Evolutionary conservation across 768 basidiomycete genomes (phyloP).

Genomic region (Scleroderma citrinum): DNA sequence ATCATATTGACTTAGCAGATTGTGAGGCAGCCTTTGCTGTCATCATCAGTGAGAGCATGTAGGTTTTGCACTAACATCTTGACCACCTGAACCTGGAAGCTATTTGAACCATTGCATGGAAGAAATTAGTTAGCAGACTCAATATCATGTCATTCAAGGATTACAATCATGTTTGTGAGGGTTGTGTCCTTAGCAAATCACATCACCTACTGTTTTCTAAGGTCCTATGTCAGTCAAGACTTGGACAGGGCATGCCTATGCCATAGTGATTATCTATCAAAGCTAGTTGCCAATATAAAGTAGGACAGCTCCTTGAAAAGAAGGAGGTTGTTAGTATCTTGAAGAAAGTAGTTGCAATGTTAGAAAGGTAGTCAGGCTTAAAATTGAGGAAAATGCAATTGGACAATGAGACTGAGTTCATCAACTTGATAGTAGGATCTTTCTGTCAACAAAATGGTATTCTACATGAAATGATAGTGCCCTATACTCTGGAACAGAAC

Average conservation of each 20-base stretch:
- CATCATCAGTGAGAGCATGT: slow-evolving; percentile 10
- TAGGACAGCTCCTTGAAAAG: slow-evolving; percentile 6
- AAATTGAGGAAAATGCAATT: background rate
- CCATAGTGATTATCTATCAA: slow-evolving; percentile 5
- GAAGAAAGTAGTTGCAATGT: slow-evolving; percentile 5
- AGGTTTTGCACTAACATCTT: slow-evolving; percentile 19
- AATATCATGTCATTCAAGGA: slow-evolving; percentile 10
- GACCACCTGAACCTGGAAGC: slow-evolving; percentile 19
- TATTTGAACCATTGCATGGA: slow-evolving; percentile 2
- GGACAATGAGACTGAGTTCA: slow-evolving; percentile 13
- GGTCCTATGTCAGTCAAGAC: slow-evolving; percentile 10
- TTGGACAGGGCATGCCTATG: slow-evolving; percentile 3
- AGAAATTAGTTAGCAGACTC: slow-evolving; percentile 20
- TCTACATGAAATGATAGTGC: slow-evolving; percentile 7
- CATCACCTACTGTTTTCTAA: slow-evolving; percentile 27
- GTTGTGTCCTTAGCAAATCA: slow-evolving; percentile 33
- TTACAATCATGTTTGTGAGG: slow-evolving; percentile 21
- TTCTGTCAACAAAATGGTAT: slow-evolving; percentile 6
- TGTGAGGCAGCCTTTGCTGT: slow-evolving; percentile 5
- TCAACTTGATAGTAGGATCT: background rate
- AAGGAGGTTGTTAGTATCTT: slow-evolving; percentile 7
- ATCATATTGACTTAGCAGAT: slow-evolving; percentile 5
- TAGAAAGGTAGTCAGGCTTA: slow-evolving; percentile 1
- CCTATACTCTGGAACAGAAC: slow-evolving; percentile 22
- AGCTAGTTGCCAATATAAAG: slow-evolving; percentile 4